Evolutionary conservation across 1,139 yeast species (phyloP), one percentile per base, ranked within the genome.

Genomic region (Debaryomycetaceae sp.): DNA sequence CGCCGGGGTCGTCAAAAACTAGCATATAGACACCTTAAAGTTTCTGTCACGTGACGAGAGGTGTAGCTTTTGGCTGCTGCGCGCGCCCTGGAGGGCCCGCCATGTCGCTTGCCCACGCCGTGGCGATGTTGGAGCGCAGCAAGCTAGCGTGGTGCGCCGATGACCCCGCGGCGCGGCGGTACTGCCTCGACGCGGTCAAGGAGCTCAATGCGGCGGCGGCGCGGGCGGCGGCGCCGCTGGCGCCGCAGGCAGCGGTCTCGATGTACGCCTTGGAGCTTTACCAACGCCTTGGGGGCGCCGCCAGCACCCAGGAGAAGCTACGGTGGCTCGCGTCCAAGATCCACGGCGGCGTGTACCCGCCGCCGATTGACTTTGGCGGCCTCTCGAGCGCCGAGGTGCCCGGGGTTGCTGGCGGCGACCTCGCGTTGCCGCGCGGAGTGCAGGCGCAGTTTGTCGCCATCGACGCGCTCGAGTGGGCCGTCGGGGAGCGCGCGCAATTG

Each of bases 301-400:
- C 8, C 8, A 6, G 9, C 9, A 14, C 25, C 41, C 44, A 50
- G 13, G 53, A 54, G 5, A 61, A 58, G 33, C 34, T 71, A 3
- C 26, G 45, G 3, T 75, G 81, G 82, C 38, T 70, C 3, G 56
- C 69, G 18, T 71, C 78, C 1, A 53, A 51, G 18, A 34, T 64
- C 1, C 37, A 48, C 7, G 50, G 46, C 2, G 37, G 41, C 2
- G 41, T 53, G 7, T 64, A 50, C 39, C 68, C 65, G 10, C 80
- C 81, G 0, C 30, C 49, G 5, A 30, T 61, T 2, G 29, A 39
- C 1, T 51, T 58, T 35, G 38, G 13, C 17, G 6, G 5, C 5
- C 10, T 11, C n/a, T n/a, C n/a, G n/a, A n/a, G n/a, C n/a, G n/a
- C n/a, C n/a, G n/a, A n/a, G n/a, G n/a, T n/a, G n/a, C 5, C 3